Evolutionary conservation across 2,329 filamentous ascomycete genomes (phyloP).

Genomic region (Penicillium sp.): DNA sequence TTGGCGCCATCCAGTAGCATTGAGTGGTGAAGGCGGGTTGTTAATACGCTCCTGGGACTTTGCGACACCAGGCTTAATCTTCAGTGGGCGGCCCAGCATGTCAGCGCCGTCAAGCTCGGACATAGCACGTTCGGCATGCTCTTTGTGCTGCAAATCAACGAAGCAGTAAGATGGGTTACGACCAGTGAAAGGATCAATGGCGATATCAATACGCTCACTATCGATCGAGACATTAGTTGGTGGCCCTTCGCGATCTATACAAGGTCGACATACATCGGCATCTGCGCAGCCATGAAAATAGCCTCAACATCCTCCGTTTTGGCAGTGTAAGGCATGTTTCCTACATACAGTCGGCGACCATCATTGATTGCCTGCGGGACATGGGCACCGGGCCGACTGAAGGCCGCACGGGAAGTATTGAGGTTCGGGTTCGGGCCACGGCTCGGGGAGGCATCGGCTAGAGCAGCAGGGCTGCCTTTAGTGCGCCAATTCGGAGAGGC

Average conservation of each 20-base stretch:
- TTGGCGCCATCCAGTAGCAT: slow-evolving; percentile 48
- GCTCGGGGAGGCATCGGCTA: slow-evolving; percentile 12
- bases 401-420: slow-evolving; percentile 34
- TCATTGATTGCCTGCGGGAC: slow-evolving; percentile 41
- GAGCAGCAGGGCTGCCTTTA: slow-evolving; percentile 37
- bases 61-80: slow-evolving; percentile 66
- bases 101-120: slow-evolving; percentile 56
- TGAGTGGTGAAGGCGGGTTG: slow-evolving; percentile 23
- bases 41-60: slow-evolving; percentile 44
- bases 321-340: slow-evolving; percentile 59
- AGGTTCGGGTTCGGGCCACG: slow-evolving; percentile 14
- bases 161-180: slow-evolving; percentile 76
- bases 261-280: slow-evolving; percentile 34
- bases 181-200: slow-evolving; percentile 67
- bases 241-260: slow-evolving; percentile 1
- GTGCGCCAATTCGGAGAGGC: slow-evolving; percentile 46
- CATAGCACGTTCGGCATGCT: slow-evolving; percentile 61
- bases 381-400: slow-evolving; percentile 33
- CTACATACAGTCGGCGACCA: slow-evolving; percentile 54
- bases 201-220: slow-evolving; percentile 65
- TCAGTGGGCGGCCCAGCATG: slow-evolving; percentile 62
- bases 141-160: slow-evolving; percentile 63
- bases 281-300: slow-evolving; percentile 48
- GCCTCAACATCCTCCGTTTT: slow-evolving; percentile 53
- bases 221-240: slow-evolving; percentile 24